Base-by-base conservation (phyloP, 164 flowering plant genomes). In the Tinospora cordifolia region DNA sequence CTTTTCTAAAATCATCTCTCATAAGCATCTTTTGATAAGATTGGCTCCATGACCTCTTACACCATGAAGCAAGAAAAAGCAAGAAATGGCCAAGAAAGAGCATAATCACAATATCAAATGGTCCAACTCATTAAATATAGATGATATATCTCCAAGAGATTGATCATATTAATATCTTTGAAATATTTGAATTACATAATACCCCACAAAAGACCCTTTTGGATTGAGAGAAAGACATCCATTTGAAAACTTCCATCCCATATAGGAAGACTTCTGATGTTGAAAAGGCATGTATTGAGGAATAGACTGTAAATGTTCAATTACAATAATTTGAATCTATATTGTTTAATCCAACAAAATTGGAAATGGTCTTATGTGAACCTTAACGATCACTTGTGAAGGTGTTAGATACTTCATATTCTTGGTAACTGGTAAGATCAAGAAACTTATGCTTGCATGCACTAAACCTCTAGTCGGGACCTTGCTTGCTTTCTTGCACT, bases 1-100 rank as follows among this genome's bases (percentile, higher is more conserved):
- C 22, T 57, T 39, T 40, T 40, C 36, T 39, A 15, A 63, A 17
- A 60, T 75, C 47, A 25, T 58, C 67, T 36, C 17, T 27, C 79
- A 78, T 87, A 94, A 98, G 96, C 90, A 76, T 98, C 99, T 36
- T 94, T 90, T 66, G 99, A 94, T 69, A 86, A 90, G 75, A 85
- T 92, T 54, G 97, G 99, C 22, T 83, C 87, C 0, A 83, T 94
- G 92, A 90, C 93, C 38, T 85, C 93, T 14, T 87, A 84, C 77
- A 85, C 88, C 1, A 84, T 94, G 77, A n/a, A n/a, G 87, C 98
- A 51, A 94, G 90, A 82, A 91, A 94, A 76, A 84, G 99, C 86
- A 94, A 90, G 65, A 92, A 90, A 78, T 91, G 38, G 99, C 92
- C 5, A 87, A 89, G 96, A 90, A 90, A 63, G 97, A 90, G 81